Conservation (phyloP, 345 rosid species). For the Brassica nigra region DNA sequence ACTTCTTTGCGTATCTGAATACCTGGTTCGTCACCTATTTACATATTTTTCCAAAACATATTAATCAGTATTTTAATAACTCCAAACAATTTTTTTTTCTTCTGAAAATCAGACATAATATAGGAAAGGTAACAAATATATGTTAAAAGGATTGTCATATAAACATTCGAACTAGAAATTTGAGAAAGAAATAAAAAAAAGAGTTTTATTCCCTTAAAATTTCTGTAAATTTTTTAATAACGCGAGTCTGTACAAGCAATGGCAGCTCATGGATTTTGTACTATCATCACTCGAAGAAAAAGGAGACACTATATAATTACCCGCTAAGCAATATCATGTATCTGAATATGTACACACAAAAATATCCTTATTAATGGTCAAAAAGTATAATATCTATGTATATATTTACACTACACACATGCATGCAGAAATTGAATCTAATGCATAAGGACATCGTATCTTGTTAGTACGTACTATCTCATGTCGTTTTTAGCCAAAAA, state of each 20-base stretch:
- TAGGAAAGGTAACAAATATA: background rate
- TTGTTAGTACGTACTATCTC: conserved; percentile 5
- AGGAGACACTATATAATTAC: conserved; percentile 30
- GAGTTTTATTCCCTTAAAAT: background rate
- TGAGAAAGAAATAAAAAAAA: background rate
- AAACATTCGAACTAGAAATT: background rate
- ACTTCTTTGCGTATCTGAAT: conserved; percentile 86
- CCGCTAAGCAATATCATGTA: conserved; percentile 29
- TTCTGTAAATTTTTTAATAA: conserved; percentile 16
- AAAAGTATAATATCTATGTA: background rate
- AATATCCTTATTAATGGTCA: conserved; percentile 1
- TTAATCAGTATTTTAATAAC: background rate
- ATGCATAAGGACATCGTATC: conserved; percentile 27
- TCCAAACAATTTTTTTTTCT: background rate
- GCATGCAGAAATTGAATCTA: conserved; percentile 25
- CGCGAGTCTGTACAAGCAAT: conserved; percentile 37
- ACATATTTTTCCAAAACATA: background rate
- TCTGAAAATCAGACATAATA: background rate
- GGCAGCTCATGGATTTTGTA: conserved; percentile 46
- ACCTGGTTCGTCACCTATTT: conserved; percentile 93
- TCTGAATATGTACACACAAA: background rate
- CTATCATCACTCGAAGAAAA: conserved; percentile 24
- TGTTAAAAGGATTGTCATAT: background rate
- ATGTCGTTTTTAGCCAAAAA: conserved; percentile 34
- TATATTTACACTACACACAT: background rate